Conservation (phyloP, 768 basidiomycete species). For the Suillus subaureus region DNA sequence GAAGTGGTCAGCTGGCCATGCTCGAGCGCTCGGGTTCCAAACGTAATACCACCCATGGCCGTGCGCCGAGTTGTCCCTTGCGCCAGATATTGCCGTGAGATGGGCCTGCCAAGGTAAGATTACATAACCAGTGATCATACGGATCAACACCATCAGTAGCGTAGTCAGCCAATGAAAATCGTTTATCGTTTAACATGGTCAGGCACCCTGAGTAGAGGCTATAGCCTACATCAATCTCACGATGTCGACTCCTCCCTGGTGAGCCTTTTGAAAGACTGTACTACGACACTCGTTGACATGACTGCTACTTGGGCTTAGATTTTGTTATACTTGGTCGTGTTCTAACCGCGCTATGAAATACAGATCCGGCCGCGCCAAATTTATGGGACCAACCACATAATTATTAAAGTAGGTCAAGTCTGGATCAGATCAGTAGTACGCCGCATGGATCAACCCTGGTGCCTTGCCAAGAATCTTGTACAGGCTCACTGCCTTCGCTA, state of each 20-base stretch:
- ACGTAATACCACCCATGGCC: not conserved
- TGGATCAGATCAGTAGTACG: not conserved
- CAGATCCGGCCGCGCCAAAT: not conserved
- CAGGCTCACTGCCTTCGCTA: not conserved
- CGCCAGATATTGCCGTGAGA: not conserved
- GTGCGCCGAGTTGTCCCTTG: too few species aligned
- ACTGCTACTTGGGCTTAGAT: not conserved
- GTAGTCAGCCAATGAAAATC: too few species aligned
- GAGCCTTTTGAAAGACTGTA: not conserved
- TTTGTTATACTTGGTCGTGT: not conserved
- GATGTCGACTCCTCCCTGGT: not conserved
- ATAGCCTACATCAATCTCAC: not conserved
- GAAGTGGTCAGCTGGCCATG: not conserved
- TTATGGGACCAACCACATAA: not conserved
- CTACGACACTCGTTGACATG: not conserved
- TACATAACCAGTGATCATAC: not conserved
- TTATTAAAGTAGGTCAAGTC: not conserved
- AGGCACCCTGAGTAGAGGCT: not conserved
- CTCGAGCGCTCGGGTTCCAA: too few species aligned
- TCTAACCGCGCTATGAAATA: not conserved
- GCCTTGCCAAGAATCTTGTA: not conserved
- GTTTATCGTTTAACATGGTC: not conserved
- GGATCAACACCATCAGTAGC: too few species aligned
- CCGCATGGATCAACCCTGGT: not conserved
- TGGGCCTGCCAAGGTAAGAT: not conserved